A percentile compares a stretch with the other conserved stretches of the same genome.
Conservation (phyloP, 768 basidiomycete genomes). For the Leccinum disarticulatum region DNA sequence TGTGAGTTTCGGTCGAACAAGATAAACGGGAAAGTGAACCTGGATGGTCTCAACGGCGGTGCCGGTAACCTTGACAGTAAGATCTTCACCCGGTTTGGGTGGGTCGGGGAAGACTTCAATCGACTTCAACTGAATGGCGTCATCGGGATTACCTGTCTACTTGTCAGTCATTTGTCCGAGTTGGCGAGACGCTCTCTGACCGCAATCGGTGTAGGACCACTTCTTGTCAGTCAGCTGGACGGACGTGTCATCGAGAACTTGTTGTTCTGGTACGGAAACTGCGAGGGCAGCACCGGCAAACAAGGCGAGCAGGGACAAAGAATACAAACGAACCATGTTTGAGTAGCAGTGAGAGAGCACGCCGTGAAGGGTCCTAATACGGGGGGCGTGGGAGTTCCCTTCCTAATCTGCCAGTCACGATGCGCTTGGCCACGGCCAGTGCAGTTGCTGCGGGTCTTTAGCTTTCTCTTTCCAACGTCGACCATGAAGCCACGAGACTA, state of each 20-base stretch:
- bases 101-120: constrained; percentile 83
- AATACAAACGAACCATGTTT: constrained; percentile 31
- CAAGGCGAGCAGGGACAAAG: constrained; percentile 30
- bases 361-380: constrained; percentile 20
- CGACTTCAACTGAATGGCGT: constrained; percentile 64
- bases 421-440: not conserved
- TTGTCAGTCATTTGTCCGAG: constrained; percentile 4
- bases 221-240: constrained; percentile 40
- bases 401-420: constrained; percentile 1
- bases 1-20: constrained; percentile 11
- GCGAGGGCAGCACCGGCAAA: constrained; percentile 29
- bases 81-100: constrained; percentile 79
- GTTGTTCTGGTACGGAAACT: constrained; percentile 28
- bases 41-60: constrained; percentile 57
- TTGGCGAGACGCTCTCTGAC: constrained; percentile 44
- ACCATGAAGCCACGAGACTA: constrained; percentile 79
- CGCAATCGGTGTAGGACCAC: constrained; percentile 76
- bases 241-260: constrained; percentile 29
- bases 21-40: constrained; percentile 41
- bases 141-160: constrained; percentile 41
- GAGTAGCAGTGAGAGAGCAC: constrained; percentile 20
- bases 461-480: not conserved
- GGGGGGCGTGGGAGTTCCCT: constrained; percentile 22
- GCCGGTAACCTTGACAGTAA: constrained; percentile 83
- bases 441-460: not conserved